A percentile compares a stretch with the other conserved stretches of the same genome.
Conservation (phyloP, 139 green algal species). For the Chlamydomonas sp. region DNA sequence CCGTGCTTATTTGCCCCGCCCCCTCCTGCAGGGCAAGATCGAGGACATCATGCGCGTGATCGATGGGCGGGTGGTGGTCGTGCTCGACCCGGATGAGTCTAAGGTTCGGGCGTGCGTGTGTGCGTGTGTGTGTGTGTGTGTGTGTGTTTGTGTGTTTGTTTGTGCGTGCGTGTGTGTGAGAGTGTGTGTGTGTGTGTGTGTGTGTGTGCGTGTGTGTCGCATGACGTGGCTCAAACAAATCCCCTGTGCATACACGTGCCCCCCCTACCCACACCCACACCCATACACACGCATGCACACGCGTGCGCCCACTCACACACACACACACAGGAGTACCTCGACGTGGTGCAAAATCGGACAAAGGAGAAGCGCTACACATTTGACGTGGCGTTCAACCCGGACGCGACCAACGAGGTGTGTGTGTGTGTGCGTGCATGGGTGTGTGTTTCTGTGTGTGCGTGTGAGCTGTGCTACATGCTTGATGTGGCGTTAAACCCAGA, state of each 20-base stretch:
- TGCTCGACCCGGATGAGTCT: slow-evolving; percentile 63
- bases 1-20: too few species aligned
- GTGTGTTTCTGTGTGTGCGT: background rate
- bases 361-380: slow-evolving; percentile 75
- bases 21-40: slow-evolving; percentile 4
- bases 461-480: background rate
- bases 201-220: too few species aligned
- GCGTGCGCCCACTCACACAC: too few species aligned
- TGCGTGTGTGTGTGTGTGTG: too few species aligned
- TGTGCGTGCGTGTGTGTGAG: too few species aligned
- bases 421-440: slow-evolving; percentile 3
- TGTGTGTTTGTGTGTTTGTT: too few species aligned
- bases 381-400: slow-evolving; percentile 57
- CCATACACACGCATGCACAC: too few species aligned
- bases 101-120: slow-evolving; percentile 28
- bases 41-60: slow-evolving; percentile 60
- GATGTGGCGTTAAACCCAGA: slow-evolving; percentile 63
- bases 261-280: too few species aligned
- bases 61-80: slow-evolving; percentile 51
- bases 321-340: slow-evolving; percentile 69
- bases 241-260: too few species aligned
- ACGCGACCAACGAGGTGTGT: slow-evolving; percentile 5
- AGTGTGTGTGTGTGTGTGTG: too few species aligned
- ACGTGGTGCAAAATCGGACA: slow-evolving; percentile 56
- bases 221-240: background rate